Evolutionary conservation across 176 grass and related monocot genomes (phyloP).

Genomic region (Eragrostis nindensis): DNA sequence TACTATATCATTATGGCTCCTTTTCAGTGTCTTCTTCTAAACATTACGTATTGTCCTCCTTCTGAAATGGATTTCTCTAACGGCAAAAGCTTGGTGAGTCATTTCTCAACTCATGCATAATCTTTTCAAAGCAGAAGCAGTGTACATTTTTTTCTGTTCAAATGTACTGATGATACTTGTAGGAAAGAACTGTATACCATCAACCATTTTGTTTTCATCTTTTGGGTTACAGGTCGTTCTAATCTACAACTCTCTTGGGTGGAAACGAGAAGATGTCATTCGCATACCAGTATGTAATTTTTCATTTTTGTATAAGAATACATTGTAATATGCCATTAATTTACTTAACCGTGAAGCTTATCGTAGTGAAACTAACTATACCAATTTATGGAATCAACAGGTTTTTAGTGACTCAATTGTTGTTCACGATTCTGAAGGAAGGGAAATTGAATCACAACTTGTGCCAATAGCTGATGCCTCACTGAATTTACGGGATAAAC

Average conservation of each 20-base stretch:
- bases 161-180: background rate
- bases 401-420: slow-evolving; percentile 71
- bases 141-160: slow-evolving; percentile 10
- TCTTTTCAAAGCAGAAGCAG: slow-evolving; percentile 17
- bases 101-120: slow-evolving; percentile 15
- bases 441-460: slow-evolving; percentile 90
- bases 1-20: slow-evolving; percentile 28
- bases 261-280: slow-evolving; percentile 83
- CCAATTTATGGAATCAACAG: slow-evolving; percentile 56
- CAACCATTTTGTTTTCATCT: slow-evolving; percentile 26
- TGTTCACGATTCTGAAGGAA: slow-evolving; percentile 85
- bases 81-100: slow-evolving; percentile 83
- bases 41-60: slow-evolving; percentile 85
- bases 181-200: background rate
- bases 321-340: background rate
- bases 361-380: slow-evolving; percentile 29
- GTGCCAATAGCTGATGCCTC: slow-evolving; percentile 66
- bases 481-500: slow-evolving; percentile 58
- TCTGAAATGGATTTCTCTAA: slow-evolving; percentile 68
- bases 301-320: background rate
- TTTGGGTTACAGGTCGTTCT: slow-evolving; percentile 67
- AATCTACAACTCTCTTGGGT: slow-evolving; percentile 93
- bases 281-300: slow-evolving; percentile 77
- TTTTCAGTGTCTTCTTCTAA: slow-evolving; percentile 86
- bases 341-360: slow-evolving; percentile 10